Evolutionary conservation across 2,329 filamentous ascomycete species (phyloP), one percentile per base, ranked within the genome.

Genomic region (Diaporthe citri): DNA sequence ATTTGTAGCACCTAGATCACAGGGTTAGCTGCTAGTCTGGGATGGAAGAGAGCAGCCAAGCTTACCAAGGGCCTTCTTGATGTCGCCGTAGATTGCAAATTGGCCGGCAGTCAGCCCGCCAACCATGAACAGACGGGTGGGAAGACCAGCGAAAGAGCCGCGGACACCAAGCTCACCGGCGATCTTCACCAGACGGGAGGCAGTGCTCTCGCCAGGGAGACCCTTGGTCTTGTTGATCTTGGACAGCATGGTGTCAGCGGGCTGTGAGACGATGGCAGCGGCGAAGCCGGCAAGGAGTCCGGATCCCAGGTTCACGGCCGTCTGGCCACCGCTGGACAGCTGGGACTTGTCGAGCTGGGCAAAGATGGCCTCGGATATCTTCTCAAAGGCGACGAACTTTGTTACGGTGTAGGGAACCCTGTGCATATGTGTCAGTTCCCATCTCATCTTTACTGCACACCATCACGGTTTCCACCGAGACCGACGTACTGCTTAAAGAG

Each of bases 161-260:
- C 87, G 87, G 82, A 94, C 77, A 83, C 92, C 92, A 77, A 94
- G 90, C 85, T 94, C 92, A 82, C 90, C 90, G 77, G 86, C 92
- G 82, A 94, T 94, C 90, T 94, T 93, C 86, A 93, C 86, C 78
- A 94, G 84, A 83, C 92, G 90, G 83, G 86, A 87, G 81, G 88
- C 88, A 79, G 91, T 94, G 80, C 92, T 88, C 87, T 94, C 92
- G 85, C 92, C 92, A 73, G 92, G 92, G 73, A 89, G 85, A 84
- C 91, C 92, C 78, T 91, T 90, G 84, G 91, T 92, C 90, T 93
- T 93, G 91, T 94, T 94, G 88, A 94, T 93, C 89, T 93, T 94
- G 85, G 88, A 91, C 78, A 94, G 90, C 92, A 94, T 94, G 80
- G 92, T 94, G 83, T 94, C 92, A 81, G 92, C 92, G 79, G 92